Base-by-base conservation (phyloP, 2,329 filamentous ascomycete species). In the Myriosclerotinia scirpicola region DNA sequence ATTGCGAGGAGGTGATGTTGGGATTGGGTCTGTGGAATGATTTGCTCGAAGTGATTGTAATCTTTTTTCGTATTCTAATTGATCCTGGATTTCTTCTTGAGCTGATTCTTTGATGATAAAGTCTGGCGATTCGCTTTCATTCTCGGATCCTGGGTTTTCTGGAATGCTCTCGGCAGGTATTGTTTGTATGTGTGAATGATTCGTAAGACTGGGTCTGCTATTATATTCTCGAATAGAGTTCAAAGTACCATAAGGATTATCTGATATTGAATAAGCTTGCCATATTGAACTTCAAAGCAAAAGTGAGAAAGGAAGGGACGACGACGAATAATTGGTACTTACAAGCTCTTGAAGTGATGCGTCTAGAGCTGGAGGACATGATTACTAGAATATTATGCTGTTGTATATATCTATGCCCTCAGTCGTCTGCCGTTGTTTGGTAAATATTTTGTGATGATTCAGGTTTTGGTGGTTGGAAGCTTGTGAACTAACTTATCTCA, bases 51-150 rank as follows among this genome's bases (percentile, higher is more conserved):
- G 63, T 36, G 8, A 50, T 44, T 53, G 26, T 36, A 61, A 3
- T 14, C 50, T 62, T 26, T 20, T 48, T 50, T 66, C 54, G 63
- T 61, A 56, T 22, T 61, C 40, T 15, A 67, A 44, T 20, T 66
- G 55, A 54, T 67, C 56, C 44, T 66, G 50, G 12, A 67, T 67
- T 60, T 67, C 55, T 55, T 55, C 52, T 54, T 67, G 66, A 15
- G 59, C 36, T 36, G 66, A 67, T 38, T n/a, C 52, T 54, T 66
- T 66, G 30, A 44, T 53, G 20, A 67, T 40, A 34, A 65, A 66
- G 46, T 61, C 63, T 38, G 50, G 63, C 1, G 26, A 17, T 34
- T 61, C n/a, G 22, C 14, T 20, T 30, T 58, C 26, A 6, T 30
- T 20, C 22, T 56, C 56, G 17, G 48, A n/a, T n/a, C 7, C 44